These are phyloP conservation scores for Trametes gibbosa DNA, from an alignment of 768 basidiomycete genomes.

Conservation along the genomic window DNA sequence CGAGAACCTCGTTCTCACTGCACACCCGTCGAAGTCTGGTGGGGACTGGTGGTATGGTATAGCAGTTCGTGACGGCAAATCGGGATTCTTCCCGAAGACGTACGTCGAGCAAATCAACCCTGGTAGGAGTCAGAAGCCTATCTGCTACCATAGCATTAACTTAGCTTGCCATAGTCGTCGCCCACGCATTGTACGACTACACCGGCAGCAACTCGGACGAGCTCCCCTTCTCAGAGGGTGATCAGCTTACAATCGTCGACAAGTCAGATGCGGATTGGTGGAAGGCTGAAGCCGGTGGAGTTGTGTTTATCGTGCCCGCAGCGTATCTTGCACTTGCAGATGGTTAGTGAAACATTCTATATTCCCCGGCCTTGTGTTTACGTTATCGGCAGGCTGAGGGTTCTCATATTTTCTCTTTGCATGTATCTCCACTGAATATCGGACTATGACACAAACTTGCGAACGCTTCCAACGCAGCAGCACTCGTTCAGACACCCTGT, in stretches of 20 bases:
- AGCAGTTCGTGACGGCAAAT: conserved; percentile 55
- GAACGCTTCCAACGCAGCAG: conserved; percentile 4
- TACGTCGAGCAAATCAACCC: conserved; percentile 75
- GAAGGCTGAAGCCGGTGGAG: conserved; percentile 87
- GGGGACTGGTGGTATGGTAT: conserved; percentile 96
- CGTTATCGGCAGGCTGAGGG: conserved; percentile 77
- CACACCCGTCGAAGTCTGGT: conserved; percentile 81
- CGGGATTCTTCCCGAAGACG: conserved; percentile 88
- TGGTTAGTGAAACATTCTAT: conserved; percentile 75
- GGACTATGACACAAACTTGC: conserved; percentile 21
- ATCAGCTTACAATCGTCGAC: conserved; percentile 77
- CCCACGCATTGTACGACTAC: conserved; percentile 82
- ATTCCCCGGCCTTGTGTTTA: conserved; percentile 61
- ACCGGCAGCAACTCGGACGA: conserved; percentile 70
- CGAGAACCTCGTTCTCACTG: conserved; percentile 73
- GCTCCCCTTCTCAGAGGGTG: conserved; percentile 81
- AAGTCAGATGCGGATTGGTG: conserved; percentile 88
- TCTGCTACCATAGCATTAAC: neutral
- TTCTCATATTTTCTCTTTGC: conserved; percentile 51
- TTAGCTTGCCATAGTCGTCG: conserved; percentile 50
- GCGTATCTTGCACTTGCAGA: conserved; percentile 81
- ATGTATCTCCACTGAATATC: conserved; percentile 28
- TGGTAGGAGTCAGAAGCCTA: conserved; percentile 44
- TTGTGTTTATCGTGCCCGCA: conserved; percentile 89
- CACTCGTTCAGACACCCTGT: neutral